Base-by-base conservation (phyloP, 2,329 filamentous ascomycete species). In the Pseudogymnoascus sp. region DNA sequence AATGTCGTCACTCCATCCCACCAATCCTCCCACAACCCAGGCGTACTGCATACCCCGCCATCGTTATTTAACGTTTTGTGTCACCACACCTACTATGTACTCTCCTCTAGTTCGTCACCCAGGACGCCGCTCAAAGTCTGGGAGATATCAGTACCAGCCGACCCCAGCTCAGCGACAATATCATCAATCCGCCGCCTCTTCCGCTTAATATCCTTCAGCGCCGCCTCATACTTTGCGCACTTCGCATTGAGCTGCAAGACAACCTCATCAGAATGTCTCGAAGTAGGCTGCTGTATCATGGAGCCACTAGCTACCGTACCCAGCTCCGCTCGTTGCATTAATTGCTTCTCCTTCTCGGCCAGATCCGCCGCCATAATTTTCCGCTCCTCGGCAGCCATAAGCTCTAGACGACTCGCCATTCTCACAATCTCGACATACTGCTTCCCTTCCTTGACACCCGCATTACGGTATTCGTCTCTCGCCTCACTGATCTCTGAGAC, bases 381-480 rank as follows among this genome's bases (percentile, higher is more conserved):
- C 6, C 96, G 90, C 82, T 99, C 95, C 40, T 72, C 66, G 1
- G 60, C 65, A 4, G 71, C 68, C 35, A 70, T 66, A 59, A 70
- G 67, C 19, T 74, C 72, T 29, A 74, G 38, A 7, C 67, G 70
- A 59, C 63, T 72, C 23, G 72, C 72, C 61, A 68, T 72, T 60
- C 67, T 70, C 17, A 74, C 71, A 64, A 74, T 72, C 59, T 73
- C 68, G 26, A 73, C 68, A 38, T 74, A 74, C 59, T 74, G 72
- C 21, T 70, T 67, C 10, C 69, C 70, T 50, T 74, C 72, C 59
- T 71, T 65, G 10, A 74, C 72, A 7, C 68, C 72, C 61, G 72
- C 67, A 60, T 72, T 69, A 21, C 72, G 64, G 60, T 76, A 77
- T 53, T 78, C 75, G 44, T 83, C 81, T 46, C 80, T 72, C 64